These are phyloP conservation scores for Quillaja saponaria DNA, from an alignment of 306 rosid species.

Conservation along the genomic window DNA sequence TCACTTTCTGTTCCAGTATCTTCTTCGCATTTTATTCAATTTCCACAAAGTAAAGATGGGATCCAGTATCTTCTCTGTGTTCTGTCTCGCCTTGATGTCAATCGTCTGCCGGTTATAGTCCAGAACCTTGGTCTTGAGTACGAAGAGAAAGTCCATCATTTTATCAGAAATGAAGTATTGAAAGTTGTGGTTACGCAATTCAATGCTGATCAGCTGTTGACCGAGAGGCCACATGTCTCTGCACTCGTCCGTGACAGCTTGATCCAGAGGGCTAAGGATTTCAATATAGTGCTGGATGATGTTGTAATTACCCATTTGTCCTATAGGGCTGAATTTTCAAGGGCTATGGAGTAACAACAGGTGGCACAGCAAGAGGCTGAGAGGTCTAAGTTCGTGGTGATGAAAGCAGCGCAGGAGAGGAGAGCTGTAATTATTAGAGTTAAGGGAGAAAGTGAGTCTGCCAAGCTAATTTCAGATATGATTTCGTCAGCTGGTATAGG, in stretches of 20 bases:
- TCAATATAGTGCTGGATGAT: conserved; percentile 81
- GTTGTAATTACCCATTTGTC: conserved; percentile 90
- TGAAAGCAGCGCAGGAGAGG: conserved; percentile 93
- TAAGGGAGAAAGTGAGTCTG: conserved; percentile 91
- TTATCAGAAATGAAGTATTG: conserved; percentile 85
- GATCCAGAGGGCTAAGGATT: conserved; percentile 69
- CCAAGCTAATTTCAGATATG: conserved; percentile 84
- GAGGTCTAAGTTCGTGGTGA: conserved; percentile 86
- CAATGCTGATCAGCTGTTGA: conserved; percentile 91
- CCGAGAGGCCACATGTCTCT: conserved; percentile 82
- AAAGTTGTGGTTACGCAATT: conserved; percentile 91
- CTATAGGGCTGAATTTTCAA: conserved; percentile 69
- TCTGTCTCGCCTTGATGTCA: conserved; percentile 79
- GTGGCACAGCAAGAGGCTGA: conserved; percentile 99
- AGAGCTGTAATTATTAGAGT: conserved; percentile 88
- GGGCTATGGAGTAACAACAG: conserved; percentile 93
- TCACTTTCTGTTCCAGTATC: too few relatives aligned
- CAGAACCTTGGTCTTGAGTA: conserved; percentile 89
- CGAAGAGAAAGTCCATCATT: conserved; percentile 93
- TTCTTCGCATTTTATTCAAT: too few relatives aligned
- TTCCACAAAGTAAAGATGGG: conserved; percentile 45
- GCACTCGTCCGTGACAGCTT: conserved; percentile 84
- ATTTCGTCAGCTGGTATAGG: conserved; percentile 67
- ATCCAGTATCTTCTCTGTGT: conserved; percentile 70
- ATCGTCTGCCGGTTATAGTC: conserved; percentile 64